Base-by-base conservation (phyloP, 306 rosid species). In the Purshia tridentata region DNA sequence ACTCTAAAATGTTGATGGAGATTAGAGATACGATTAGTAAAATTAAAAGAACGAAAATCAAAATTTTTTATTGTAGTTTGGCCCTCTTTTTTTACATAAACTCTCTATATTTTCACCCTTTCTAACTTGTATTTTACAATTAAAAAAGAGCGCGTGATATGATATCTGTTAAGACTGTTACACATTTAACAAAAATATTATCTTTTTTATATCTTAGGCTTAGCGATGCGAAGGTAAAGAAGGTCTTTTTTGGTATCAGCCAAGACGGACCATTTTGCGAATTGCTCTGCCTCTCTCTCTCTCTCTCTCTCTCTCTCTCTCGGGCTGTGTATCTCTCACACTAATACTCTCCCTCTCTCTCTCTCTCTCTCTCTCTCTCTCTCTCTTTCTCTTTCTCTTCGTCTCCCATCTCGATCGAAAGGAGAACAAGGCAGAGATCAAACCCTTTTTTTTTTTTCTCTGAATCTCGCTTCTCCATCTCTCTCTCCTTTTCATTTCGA, bases 331-430 rank as follows among this genome's bases (percentile, higher is more conserved):
- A 72, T 35, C 13, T 37, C 65, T 37, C 65, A 46, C 57, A 53
- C 58, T n/a, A 7, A 53, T 53, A 63, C 65, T 68, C 74, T 49
- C 78, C 46, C 15, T 72, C 65, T 52, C 49, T 48, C 81, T 29
- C 82, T 77, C 76, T 19, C 29, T 66, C 64, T 70, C 67, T 83
- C 53, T 75, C 77, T 14, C 10, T 18, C 7, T 10, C 78, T 66
- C 72, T 55, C 78, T 79, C 62, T 72, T 60, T 52, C 49, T 48
- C 81, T 29, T 81, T 77, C 76, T 19, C 65, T 52, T 45, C 44
- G 80, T 29, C 82, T 77, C 69, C 35, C 77, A 70, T 77, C 67
- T 85, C 87, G 85, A 76, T 74, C 74, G 76, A 69, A 59, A 64
- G 47, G 52, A 50, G 69, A 83, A 74, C 20, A 70, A 71, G 63